Base-by-base conservation (phyloP, 2,329 filamentous ascomycete genomes). In the Botrytis hyacinthi region DNA sequence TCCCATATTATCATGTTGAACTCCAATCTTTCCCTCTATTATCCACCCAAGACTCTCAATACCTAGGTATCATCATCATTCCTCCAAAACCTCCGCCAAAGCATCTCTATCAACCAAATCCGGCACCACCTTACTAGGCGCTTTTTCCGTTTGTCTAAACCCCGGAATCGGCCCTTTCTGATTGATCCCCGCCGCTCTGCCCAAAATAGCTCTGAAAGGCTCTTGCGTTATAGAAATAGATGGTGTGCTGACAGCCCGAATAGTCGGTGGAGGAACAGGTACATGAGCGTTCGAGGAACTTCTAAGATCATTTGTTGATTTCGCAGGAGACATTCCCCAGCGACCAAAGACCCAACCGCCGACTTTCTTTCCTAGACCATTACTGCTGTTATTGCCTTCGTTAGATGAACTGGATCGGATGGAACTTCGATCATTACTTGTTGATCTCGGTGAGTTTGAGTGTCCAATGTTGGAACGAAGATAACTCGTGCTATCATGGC, bases 81-180 rank as follows among this genome's bases (percentile, higher is more conserved):
- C 75, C 60, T 80, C 79, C 18, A 74, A 67, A 20, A 79, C 73
- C 68, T 81, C 80, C 29, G 73, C 75, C 63, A 82, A 67, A 16
- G 80, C 80, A 51, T 81, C 80, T 51, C 74, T 75, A 73, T 81
- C 79, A 4, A 81, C 77, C 3, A 69, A 65, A 61, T 75, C 75
- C 3, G 80, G 74, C n/a, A 68, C 76, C 6, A 81, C 80, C 59
- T 77, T 76, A 62, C 78, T 79, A 10, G 81, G 80, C 40, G 78
- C 77, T 51, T 75, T 79, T n/a, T 78, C 78, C 2, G 57, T 61
- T 72, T 88, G 85, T 40, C 89, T 69, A 76, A 95, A 92, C 0
- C 93, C 93, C 0, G 92, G 89, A 61, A 96, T 91, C 0, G 89
- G 86, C 0, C 93, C 93, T 1, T 88, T 86, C 80, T 95, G 93